Base-by-base conservation (phyloP, 768 basidiomycete genomes). In the Calocybe indica region DNA sequence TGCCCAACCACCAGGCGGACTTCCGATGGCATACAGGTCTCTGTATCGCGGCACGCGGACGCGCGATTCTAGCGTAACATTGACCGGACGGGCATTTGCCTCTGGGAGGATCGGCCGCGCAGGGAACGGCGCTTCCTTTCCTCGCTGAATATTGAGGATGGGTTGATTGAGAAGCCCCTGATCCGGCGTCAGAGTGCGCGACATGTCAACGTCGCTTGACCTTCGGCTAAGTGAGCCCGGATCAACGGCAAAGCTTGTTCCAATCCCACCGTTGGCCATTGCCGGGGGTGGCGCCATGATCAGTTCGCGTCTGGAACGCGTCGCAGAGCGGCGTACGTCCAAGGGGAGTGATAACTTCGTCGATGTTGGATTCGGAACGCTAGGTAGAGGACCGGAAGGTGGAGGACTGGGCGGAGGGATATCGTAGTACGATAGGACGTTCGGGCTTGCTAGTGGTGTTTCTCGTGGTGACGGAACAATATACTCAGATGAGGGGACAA, bases 361-460 rank as follows among this genome's bases (percentile, higher is more conserved):
- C 3, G 43, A 22, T 22, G 22, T 22, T 22, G 22, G 45, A 7
- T 44, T 51, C 11, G 66, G 66, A 7, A 71, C 58, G 36, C 60
- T 64, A 6, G 77, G 75, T 7, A 78, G 55, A 0, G 76, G 76
- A 0, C 62, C 66, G 36, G 60, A 60, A 3, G 76, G 77, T 0
- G 78, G 74, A 10, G 77, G 76, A 53, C 71, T 77, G 4, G 77
- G 74, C 1, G 76, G 77, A 2, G 76, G 75, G 34, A 74, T 65
- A 50, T 75, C 72, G 47, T 74, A 74, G 55, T 75, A 70, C 5
- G 72, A 67, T 6, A 74, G 58, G 11, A 71, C 68, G 50, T 67
- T 73, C 9, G 73, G 70, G 40, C 64, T 63, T 7, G 67, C 64
- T 7, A 54, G 52, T 11, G 47, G 49, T 5, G 59, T 57, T 3